Conservation (phyloP, 164 flowering plant species). For the Vitis labrusca region DNA sequence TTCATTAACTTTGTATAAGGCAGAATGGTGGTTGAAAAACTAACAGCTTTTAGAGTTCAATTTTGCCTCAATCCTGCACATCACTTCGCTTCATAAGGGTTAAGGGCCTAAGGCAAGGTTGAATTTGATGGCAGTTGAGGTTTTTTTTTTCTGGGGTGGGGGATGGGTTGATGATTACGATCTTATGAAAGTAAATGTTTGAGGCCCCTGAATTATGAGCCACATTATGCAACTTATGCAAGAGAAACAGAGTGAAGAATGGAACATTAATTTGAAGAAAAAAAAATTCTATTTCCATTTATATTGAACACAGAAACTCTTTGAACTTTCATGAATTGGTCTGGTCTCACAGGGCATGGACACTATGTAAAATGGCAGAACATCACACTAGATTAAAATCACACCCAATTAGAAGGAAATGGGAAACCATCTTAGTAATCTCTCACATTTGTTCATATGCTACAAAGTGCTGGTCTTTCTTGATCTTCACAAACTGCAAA, state of each 20-base stretch:
- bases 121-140: background rate
- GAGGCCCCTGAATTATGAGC: background rate
- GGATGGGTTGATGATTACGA: too few species aligned
- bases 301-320: too few species aligned
- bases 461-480: constrained; percentile 15
- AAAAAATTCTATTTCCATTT: too few species aligned
- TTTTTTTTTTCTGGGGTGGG: too few species aligned
- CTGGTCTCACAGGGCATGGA: background rate
- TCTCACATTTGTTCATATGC: background rate
- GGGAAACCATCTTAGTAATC: background rate
- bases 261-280: too few species aligned
- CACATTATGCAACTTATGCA: background rate
- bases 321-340: background rate
- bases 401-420: background rate
- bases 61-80: background rate
- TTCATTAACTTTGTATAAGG: too few species aligned
- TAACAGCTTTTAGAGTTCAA: background rate
- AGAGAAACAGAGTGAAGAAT: background rate
- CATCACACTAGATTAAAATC: background rate
- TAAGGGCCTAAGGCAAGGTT: background rate
- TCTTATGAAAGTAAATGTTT: too few species aligned
- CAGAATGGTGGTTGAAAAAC: background rate
- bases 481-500: constrained; percentile 11
- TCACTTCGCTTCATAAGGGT: background rate
- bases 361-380: background rate